phyloP scores from a whole-genome alignment of 768 basidiomycete species.

The Mrakia blollopis region DNA sequence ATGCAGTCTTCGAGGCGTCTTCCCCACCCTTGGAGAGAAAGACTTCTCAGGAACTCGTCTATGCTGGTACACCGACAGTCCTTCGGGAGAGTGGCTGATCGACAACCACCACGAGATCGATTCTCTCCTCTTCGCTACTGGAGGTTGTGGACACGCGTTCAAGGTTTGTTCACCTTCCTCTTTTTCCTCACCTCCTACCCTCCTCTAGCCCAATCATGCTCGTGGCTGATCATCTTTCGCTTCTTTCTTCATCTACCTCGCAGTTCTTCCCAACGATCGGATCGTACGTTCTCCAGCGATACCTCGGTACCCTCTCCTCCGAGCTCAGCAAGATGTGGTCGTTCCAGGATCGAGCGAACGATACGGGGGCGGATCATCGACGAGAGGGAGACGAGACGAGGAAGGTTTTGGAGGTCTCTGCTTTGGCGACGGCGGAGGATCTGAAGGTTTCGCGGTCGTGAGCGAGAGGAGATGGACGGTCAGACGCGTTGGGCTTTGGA shows the following conservation, averaged over 20 bases:
- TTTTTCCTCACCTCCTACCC: background rate
- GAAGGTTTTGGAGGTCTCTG: slow-evolving; percentile 4
- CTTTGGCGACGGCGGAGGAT: slow-evolving; percentile 12
- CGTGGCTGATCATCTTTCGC: slow-evolving; percentile 34
- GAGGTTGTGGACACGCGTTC: slow-evolving; percentile 73
- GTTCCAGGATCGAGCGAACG: slow-evolving; percentile 38
- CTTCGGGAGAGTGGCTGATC: slow-evolving; percentile 84
- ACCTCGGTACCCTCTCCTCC: slow-evolving; percentile 60
- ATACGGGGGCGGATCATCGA: slow-evolving; percentile 23
- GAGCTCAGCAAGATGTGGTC: slow-evolving; percentile 60
- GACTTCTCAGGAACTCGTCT: slow-evolving; percentile 53
- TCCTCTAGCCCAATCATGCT: too few species aligned
- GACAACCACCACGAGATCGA: slow-evolving; percentile 57
- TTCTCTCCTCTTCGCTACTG: slow-evolving; percentile 73
- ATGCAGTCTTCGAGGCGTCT: slow-evolving; percentile 45
- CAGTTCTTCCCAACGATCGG: slow-evolving; percentile 90
- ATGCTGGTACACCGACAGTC: slow-evolving; percentile 79
- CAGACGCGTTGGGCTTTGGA: too few species aligned
- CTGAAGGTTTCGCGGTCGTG: background rate
- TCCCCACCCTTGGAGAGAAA: slow-evolving; percentile 71
- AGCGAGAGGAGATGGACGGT: background rate
- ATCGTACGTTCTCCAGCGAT: slow-evolving; percentile 63
- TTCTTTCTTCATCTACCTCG: background rate
- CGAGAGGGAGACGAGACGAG: background rate
- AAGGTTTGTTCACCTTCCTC: slow-evolving; percentile 52